These are phyloP conservation scores for Boletus subcaerulescens DNA, from an alignment of 768 basidiomycete genomes.

Conservation along the genomic window DNA sequence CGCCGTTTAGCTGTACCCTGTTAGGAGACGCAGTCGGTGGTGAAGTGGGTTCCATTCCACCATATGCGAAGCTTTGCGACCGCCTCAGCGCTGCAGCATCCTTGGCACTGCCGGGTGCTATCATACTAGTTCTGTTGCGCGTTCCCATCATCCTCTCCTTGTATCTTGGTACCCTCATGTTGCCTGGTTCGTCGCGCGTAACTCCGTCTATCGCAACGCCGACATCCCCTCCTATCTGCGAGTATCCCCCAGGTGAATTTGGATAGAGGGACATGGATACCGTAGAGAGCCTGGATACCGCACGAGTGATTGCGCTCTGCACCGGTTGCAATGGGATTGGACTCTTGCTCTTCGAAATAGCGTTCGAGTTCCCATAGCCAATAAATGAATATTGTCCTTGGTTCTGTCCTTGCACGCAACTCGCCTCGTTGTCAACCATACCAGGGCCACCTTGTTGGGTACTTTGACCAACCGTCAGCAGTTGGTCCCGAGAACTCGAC, in stretches of 20 bases:
- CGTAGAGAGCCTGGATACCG: constrained; percentile 39
- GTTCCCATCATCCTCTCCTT: constrained; percentile 30
- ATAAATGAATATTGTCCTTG: constrained; percentile 22
- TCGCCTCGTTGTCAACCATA: constrained; percentile 3
- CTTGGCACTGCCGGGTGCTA: constrained; percentile 15
- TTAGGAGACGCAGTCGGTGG: constrained; percentile 32
- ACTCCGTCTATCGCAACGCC: constrained; percentile 37
- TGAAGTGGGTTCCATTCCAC: constrained; percentile 49
- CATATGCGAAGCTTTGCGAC: constrained; percentile 48
- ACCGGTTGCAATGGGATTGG: constrained; percentile 38
- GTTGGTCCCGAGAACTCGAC: constrained; percentile 19
- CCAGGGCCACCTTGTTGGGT: constrained; percentile 6
- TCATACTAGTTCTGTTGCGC: constrained; percentile 24
- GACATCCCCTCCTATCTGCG: constrained; percentile 24
- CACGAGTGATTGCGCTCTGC: constrained; percentile 39
- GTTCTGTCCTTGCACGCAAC: constrained; percentile 14
- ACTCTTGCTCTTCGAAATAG: constrained; percentile 23
- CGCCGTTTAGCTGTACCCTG: constrained; percentile 36
- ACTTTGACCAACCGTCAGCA: constrained; percentile 6
- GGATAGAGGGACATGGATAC: constrained; percentile 50
- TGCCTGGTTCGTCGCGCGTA: constrained; percentile 41
- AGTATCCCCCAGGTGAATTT: constrained; percentile 36
- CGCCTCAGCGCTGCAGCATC: constrained; percentile 24
- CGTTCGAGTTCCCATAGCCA: constrained; percentile 23
- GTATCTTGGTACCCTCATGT: constrained; percentile 32